Base-by-base conservation (phyloP, 2,329 filamentous ascomycete genomes). In the Graphilbum sp. region DNA sequence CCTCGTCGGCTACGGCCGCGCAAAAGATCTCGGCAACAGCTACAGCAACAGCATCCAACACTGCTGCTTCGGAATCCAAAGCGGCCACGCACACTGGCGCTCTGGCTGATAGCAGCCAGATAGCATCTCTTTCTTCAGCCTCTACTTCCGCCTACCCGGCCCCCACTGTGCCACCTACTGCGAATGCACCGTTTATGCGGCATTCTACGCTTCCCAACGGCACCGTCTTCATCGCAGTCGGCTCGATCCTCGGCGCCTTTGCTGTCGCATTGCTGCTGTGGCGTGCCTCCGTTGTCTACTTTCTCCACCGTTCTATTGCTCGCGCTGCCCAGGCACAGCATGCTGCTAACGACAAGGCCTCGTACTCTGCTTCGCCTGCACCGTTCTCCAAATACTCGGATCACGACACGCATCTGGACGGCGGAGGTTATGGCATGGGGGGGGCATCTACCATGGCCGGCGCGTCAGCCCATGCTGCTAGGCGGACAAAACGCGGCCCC, bases 141-240 rank as follows among this genome's bases (percentile, higher is more conserved):
- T 41, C 44, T 17, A 55, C 66, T 37, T 62, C 62, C 46, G 71
- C 72, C 18, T 81, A 80, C 46, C 82, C 87, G 5, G 61, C 80
- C 2, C 67, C 85, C 4, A 70, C 75, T 20, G 78, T 96, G 3
- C 90, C 90, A 8, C 81, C 86, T 20, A 94, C 83, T 3, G 67
- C 72, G 30, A 73, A 79, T 51, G 90, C 90, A 5, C 86, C 88
- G 15, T 98, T 84, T 54, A 94, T 96, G 84, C 79, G 87, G 52
- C 76, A 79, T 50, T 92, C 86, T 1, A 77, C 61, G 38, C 66
- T 87, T 11, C 90, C 90, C 3, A 82, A 96, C 51, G 90, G 90
- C 39, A 95, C 88, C 4, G 80, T 98, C 42, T 98, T 98, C 62
- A 98, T 98, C 50, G 80, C 77, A 18, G 90, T 96, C 1, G 90